phyloP scores from a whole-genome alignment of 257 asterid species.

The Euphrasia confusa region DNA sequence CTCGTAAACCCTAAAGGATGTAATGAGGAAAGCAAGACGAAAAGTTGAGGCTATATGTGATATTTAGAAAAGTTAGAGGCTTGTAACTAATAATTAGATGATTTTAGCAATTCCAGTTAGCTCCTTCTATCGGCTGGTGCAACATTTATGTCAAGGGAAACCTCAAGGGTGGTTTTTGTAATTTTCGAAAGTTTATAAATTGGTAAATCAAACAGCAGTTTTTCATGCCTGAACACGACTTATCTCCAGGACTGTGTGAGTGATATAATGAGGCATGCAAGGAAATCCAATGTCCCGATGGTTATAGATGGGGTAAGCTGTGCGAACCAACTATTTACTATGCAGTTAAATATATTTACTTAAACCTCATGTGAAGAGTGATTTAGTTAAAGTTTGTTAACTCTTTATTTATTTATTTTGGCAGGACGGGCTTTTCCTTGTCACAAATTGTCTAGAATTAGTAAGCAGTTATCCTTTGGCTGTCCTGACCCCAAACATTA shows the following conservation, averaged over 20 bases:
- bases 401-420: constrained; percentile 25
- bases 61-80: too few relatives aligned
- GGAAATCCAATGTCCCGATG: constrained; percentile 78
- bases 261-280: constrained; percentile 82
- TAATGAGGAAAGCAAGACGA: background rate
- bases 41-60: too few relatives aligned
- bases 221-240: constrained; percentile 8
- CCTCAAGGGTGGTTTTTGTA: too few relatives aligned
- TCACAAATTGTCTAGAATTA: constrained; percentile 74
- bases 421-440: constrained; percentile 94
- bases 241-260: constrained; percentile 80
- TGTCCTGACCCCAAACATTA: constrained; percentile 86
- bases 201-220: background rate
- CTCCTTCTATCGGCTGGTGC: background rate
- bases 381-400: constrained; percentile 14
- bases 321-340: constrained; percentile 3
- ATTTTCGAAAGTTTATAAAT: too few relatives aligned
- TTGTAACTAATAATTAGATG: too few relatives aligned
- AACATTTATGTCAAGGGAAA: too few relatives aligned
- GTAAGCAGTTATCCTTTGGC: constrained; percentile 83
- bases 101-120: too few relatives aligned
- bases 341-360: constrained; percentile 1
- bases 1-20: background rate
- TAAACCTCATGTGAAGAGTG: background rate
- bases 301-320: constrained; percentile 87